Conservation (phyloP, 345 rosid genomes). For the Arabis hirsuta region DNA sequence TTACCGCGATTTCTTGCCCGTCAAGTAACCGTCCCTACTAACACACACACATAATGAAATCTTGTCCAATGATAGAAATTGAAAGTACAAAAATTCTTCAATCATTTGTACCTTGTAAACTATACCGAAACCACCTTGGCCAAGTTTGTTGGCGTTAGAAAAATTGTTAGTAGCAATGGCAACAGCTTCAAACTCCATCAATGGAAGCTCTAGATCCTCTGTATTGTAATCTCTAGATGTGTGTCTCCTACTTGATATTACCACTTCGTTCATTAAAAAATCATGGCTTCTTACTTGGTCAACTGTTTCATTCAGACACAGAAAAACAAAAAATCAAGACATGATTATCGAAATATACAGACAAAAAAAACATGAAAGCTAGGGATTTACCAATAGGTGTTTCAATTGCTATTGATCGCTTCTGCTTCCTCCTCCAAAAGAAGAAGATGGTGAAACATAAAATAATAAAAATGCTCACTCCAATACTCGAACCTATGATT, state of each 20-base stretch:
- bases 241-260: slow-evolving; percentile 65
- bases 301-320: slow-evolving; percentile 43
- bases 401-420: slow-evolving; percentile 22
- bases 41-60: neutral
- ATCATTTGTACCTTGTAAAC: slow-evolving; percentile 72
- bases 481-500: slow-evolving; percentile 55
- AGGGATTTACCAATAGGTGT: slow-evolving; percentile 23
- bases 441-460: slow-evolving; percentile 42
- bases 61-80: neutral
- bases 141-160: slow-evolving; percentile 26
- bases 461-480: slow-evolving; percentile 52
- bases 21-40: slow-evolving; percentile 61
- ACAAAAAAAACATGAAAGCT: neutral
- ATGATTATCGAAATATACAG: neutral
- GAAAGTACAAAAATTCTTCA: neutral
- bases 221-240: slow-evolving; percentile 37
- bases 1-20: slow-evolving; percentile 75
- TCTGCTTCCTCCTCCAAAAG: slow-evolving; percentile 59
- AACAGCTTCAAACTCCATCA: slow-evolving; percentile 38
- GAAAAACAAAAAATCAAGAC: neutral
- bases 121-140: slow-evolving; percentile 68
- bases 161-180: slow-evolving; percentile 33
- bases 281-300: slow-evolving; percentile 66
- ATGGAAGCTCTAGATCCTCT: slow-evolving; percentile 35
- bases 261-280: slow-evolving; percentile 60